Base-by-base conservation (phyloP, 176 grass and related monocot species). In the Ampelocalamus luodianensis region DNA sequence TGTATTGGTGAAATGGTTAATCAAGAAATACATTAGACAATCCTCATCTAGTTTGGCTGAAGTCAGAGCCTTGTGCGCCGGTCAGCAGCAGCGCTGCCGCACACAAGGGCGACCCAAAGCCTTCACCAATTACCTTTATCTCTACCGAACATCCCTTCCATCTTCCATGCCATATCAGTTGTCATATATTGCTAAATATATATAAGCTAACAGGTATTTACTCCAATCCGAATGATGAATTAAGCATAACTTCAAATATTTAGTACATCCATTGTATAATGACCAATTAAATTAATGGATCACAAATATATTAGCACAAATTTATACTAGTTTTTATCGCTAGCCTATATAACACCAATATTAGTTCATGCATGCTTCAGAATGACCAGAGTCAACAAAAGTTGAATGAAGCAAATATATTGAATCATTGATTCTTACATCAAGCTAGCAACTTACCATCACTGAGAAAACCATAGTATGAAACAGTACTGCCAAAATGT, bases 401-500 rank as follows among this genome's bases (percentile, higher is more conserved):
- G 38, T 36, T 65, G 27, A 72, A 42, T 68, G 37, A 68, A 18
- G 38, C 36, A 48, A 22, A 72, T 46, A 61, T 18, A 50, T 46
- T 62, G n/a, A 80, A 65, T 65, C 29, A 17, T 65, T 32, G 61
- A 65, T 32, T 66, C 32, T 60, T 72, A 22, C 40, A n/a, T 24
- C 4, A 49, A 66, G 67, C 48, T 62, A 71, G 10, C 20, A 71
- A 6, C 39, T 85, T 89, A 92, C 90, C 90, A 86, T 92, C 90
- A 75, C 87, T 89, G 29, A 92, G 84, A 86, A 92, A 92, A 83
- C 87, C 91, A 76, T 87, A 92, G 54, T 92, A 93, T 51, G 91
- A 87, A 69, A 93, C 87, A 58, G 91, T 90, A 63, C 87, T 86
- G 56, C 79, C 90, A 83, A 83, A 92, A 79, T 92, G 90, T 68